A percentile compares a stretch with the other conserved stretches of the same genome.
Conservation (phyloP, 164 flowering plant genomes). For the Kalanchoe fedtschenkoi region DNA sequence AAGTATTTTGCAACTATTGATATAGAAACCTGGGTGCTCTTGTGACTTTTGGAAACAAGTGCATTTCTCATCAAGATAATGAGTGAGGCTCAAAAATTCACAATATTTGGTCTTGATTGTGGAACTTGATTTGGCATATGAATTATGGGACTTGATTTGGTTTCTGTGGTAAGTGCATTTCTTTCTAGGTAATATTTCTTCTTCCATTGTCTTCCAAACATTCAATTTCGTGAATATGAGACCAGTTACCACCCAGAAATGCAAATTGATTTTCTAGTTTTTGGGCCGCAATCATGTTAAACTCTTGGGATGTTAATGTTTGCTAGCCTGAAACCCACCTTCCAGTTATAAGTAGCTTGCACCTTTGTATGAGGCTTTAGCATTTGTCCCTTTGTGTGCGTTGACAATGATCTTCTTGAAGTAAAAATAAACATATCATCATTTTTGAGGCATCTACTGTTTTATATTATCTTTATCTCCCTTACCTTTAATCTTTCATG, state of each 20-base stretch:
- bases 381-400: not conserved
- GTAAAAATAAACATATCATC: too few species aligned
- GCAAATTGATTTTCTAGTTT: not conserved
- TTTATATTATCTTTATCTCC: not conserved
- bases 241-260: not conserved
- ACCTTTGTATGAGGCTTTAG: not conserved
- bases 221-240: not conserved
- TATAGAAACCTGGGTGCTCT: not conserved
- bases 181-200: not conserved
- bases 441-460: too few species aligned
- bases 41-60: not conserved
- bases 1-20: not conserved
- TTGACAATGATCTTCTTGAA: not conserved
- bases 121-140: not conserved
- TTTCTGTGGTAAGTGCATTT: not conserved
- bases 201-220: not conserved
- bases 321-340: not conserved
- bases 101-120: too few species aligned
- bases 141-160: not conserved
- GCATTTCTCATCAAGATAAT: not conserved
- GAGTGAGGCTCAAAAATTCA: too few species aligned
- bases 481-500: slow-evolving; percentile 10
- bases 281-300: not conserved
- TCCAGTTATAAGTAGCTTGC: not conserved
- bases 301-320: not conserved